These are phyloP conservation scores for Thielaviopsis musarum DNA, from an alignment of 2,329 filamentous ascomycete genomes.

Conservation along the genomic window DNA sequence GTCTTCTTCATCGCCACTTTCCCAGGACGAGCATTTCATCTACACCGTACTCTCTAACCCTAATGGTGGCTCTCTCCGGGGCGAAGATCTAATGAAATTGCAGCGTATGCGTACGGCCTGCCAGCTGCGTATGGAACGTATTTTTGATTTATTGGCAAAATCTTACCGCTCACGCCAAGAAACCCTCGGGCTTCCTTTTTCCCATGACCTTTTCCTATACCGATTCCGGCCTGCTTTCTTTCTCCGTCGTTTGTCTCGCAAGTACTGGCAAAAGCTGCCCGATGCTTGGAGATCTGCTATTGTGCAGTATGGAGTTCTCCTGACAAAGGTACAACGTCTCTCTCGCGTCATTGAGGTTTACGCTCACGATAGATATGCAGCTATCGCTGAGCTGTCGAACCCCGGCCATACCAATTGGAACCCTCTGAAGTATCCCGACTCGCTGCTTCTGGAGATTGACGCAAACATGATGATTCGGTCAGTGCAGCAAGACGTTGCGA, in stretches of 20 bases:
- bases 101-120: too few relatives aligned
- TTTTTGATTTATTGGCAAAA: too few relatives aligned
- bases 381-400: constrained; percentile 29
- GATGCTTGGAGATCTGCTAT: constrained; percentile 21
- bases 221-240: constrained; percentile 19
- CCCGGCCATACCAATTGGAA: constrained; percentile 39
- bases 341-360: constrained; percentile 16
- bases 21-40: not conserved
- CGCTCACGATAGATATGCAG: constrained; percentile 13
- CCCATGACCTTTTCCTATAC: not conserved
- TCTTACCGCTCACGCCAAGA: not conserved
- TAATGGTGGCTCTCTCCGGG: too few relatives aligned
- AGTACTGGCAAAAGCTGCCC: constrained; percentile 17
- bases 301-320: constrained; percentile 23
- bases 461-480: constrained; percentile 42
- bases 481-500: constrained; percentile 41
- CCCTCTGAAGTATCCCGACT: constrained; percentile 35
- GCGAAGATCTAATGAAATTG: too few relatives aligned
- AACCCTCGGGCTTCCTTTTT: not conserved
- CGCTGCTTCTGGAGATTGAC: constrained; percentile 47
- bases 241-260: constrained; percentile 19
- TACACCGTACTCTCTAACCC: not conserved
- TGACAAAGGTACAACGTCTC: constrained; percentile 26
- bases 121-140: too few relatives aligned
- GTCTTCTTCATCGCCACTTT: not conserved